Evolutionary conservation across 306 rosid species (phyloP).

Genomic region (Castanea sativa): DNA sequence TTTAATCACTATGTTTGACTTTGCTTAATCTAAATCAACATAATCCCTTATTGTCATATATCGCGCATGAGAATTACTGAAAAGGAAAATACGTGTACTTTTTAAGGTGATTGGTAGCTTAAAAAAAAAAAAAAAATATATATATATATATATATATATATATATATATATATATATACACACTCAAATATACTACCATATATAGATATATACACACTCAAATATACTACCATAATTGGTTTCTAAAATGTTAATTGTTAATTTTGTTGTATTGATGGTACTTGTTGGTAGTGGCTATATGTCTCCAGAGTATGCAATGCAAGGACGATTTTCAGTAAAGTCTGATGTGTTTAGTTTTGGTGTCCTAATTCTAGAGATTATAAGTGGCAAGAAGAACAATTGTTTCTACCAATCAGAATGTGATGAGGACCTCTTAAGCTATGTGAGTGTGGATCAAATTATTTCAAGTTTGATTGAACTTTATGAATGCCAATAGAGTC

Average conservation of each 20-base stretch:
- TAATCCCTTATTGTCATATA: neutral
- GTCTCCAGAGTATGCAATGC: slow-evolving; percentile 50
- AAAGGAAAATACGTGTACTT: neutral
- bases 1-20: neutral
- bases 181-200: no score
- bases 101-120: neutral
- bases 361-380: slow-evolving; percentile 41
- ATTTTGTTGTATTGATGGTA: neutral
- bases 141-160: no score
- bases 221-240: neutral
- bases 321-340: slow-evolving; percentile 38
- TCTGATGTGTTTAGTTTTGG: slow-evolving; percentile 55
- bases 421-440: neutral
- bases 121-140: neutral
- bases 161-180: no score
- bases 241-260: neutral
- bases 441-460: neutral
- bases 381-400: slow-evolving; percentile 31
- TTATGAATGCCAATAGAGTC: neutral
- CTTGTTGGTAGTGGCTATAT: slow-evolving; percentile 46
- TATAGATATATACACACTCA: neutral
- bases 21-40: neutral
- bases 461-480: neutral
- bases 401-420: neutral
- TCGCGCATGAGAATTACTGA: neutral